phyloP scores from a whole-genome alignment of 2,329 filamentous ascomycete genomes.

The Didymella pomorum region DNA sequence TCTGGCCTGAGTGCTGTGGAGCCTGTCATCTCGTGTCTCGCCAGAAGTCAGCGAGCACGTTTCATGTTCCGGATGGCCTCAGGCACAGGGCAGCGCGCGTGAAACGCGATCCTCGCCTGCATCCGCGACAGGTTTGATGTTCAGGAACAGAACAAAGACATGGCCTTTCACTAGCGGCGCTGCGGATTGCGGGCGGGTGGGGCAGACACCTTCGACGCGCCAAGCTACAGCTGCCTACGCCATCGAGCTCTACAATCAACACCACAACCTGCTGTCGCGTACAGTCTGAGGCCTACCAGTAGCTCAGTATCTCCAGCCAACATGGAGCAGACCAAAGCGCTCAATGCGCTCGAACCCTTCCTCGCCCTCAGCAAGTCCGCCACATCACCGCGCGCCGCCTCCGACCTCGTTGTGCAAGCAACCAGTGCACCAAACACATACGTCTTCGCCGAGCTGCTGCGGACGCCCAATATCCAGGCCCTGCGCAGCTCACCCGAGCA shows the following conservation, averaged over 20 bases:
- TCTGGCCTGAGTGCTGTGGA: not conserved
- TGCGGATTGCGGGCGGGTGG: not conserved
- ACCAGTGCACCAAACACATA: slow-evolving; percentile 91
- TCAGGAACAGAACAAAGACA: slow-evolving; percentile 8
- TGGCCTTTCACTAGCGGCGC: not conserved
- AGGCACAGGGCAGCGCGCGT: slow-evolving; percentile 9
- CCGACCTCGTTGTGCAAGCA: slow-evolving; percentile 85
- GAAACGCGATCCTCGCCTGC: slow-evolving; percentile 14
- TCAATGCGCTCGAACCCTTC: slow-evolving; percentile 79
- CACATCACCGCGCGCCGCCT: slow-evolving; percentile 81
- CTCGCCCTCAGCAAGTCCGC: slow-evolving; percentile 87
- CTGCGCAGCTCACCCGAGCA: slow-evolving; percentile 72
- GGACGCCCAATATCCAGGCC: slow-evolving; percentile 78
- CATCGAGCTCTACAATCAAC: slow-evolving; percentile 6
- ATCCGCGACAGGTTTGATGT: not conserved
- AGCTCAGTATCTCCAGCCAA: not conserved
- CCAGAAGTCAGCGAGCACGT: slow-evolving; percentile 11
- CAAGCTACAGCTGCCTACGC: slow-evolving; percentile 30
- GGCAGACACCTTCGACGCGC: slow-evolving; percentile 3
- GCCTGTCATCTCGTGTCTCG: slow-evolving; percentile 3
- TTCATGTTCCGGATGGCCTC: slow-evolving; percentile 18
- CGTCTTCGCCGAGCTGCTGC: slow-evolving; percentile 92
- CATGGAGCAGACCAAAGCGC: slow-evolving; percentile 75
- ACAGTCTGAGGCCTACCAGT: not conserved
- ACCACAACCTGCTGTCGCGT: not conserved